Conservation (phyloP, 2,329 filamentous ascomycete genomes). For the Falciphora oryzae region DNA sequence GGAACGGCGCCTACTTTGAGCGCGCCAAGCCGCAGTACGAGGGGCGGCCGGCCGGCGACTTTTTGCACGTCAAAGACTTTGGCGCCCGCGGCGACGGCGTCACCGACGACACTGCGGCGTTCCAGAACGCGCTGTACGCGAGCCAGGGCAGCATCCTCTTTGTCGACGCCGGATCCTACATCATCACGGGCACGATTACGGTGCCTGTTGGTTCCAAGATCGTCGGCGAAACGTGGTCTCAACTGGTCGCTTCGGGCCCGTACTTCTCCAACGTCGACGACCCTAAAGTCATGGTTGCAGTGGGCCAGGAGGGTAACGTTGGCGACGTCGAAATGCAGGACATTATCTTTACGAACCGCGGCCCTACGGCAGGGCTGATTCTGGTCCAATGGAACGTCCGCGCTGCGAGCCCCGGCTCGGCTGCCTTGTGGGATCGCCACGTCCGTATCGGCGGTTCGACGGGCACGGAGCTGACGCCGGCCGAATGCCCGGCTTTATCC, state of each 20-base stretch:
- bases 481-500: conserved; percentile 52
- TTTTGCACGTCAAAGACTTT: conserved; percentile 15
- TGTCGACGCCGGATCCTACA: conserved; percentile 18
- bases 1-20: conserved; percentile 12
- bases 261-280: conserved; percentile 44
- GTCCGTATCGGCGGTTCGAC: conserved; percentile 63
- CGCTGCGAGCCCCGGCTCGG: conserved; percentile 45
- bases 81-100: conserved; percentile 32
- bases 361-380: conserved; percentile 58
- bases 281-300: conserved; percentile 57
- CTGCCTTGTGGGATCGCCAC: conserved; percentile 66
- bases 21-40: conserved; percentile 13
- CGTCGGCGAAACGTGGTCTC: conserved; percentile 63
- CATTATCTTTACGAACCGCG: conserved; percentile 45
- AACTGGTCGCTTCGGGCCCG: conserved; percentile 55
- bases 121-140: conserved; percentile 39
- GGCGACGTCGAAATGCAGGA: conserved; percentile 65
- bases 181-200: conserved; percentile 43
- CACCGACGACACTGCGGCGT: conserved; percentile 31
- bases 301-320: conserved; percentile 53
- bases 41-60: conserved; percentile 5
- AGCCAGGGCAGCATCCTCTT: conserved; percentile 30
- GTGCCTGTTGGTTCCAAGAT: conserved; percentile 58
- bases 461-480: conserved; percentile 57
- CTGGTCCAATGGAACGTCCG: conserved; percentile 68